These are phyloP conservation scores for Fraxinus sp. DNA, from an alignment of 305 asterid genomes.

Conservation along the genomic window DNA sequence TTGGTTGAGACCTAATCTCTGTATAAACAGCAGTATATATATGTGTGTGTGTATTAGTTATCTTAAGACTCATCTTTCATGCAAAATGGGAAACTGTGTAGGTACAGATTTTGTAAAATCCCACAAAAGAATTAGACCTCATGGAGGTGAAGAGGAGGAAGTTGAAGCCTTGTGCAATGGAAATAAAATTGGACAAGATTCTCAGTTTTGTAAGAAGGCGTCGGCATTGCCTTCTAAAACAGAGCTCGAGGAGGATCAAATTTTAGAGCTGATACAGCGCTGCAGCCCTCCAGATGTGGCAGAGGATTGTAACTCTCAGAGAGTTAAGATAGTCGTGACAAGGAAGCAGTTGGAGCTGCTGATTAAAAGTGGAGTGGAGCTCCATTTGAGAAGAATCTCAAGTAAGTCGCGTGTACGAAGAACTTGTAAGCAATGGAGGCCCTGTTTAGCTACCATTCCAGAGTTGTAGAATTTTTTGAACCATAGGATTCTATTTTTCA, in stretches of 20 bases:
- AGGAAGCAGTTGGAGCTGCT: conserved; percentile 22
- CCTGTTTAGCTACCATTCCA: conserved; percentile 24
- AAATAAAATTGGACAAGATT: conserved; percentile 5
- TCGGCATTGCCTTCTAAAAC: conserved; percentile 16
- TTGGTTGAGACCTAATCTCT: conserved; percentile 23
- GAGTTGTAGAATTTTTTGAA: conserved; percentile 33
- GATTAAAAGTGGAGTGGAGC: conserved; percentile 11
- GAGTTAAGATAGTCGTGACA: conserved; percentile 22
- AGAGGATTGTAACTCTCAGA: conserved; percentile 14
- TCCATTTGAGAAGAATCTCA: conserved; percentile 20
- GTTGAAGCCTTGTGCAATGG: conserved; percentile 5
- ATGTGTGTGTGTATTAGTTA: neutral
- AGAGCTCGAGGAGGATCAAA: conserved; percentile 17
- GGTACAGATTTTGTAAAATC: conserved; percentile 27
- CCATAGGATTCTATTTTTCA: neutral
- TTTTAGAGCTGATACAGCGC: conserved; percentile 14
- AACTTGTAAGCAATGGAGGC: conserved; percentile 20
- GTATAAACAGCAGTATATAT: conserved; percentile 17
- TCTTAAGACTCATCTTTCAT: neutral
- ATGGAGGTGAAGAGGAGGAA: conserved; percentile 20
- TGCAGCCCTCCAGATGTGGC: conserved; percentile 8
- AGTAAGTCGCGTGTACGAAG: neutral
- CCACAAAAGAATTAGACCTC: conserved; percentile 23
- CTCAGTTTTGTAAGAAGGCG: neutral
- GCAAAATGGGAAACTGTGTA: conserved; percentile 55